These are phyloP conservation scores for Cercophora scortea DNA, from an alignment of 495 filamentous ascomycete genomes.

Conservation along the genomic window DNA sequence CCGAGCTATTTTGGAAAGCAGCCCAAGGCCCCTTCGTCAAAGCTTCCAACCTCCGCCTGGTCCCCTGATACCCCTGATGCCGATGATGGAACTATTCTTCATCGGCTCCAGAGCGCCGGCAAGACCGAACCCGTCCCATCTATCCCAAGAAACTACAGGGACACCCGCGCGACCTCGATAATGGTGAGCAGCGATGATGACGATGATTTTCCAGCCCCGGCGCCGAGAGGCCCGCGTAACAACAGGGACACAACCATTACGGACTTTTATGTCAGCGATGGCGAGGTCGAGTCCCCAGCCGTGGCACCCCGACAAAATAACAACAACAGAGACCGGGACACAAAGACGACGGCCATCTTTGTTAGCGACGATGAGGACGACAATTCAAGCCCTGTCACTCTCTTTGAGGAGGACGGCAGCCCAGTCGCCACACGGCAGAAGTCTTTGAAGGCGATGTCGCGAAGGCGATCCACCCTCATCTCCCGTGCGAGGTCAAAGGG, in stretches of 20 bases:
- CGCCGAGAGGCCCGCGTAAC: not conserved
- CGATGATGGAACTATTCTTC: constrained; percentile 8
- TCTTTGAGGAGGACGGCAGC: constrained; percentile 43
- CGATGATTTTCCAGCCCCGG: constrained; percentile 3
- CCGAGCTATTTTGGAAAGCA: constrained; percentile 23
- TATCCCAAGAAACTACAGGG: constrained; percentile 19
- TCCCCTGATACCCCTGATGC: constrained; percentile 44
- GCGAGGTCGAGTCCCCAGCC: constrained; percentile 26
- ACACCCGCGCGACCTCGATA: constrained; percentile 9
- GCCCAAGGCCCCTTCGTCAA: constrained; percentile 54
- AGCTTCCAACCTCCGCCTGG: constrained; percentile 56
- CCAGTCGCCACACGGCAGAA: constrained; percentile 21
- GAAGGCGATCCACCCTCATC: constrained; percentile 19
- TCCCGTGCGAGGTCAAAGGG: constrained; percentile 59
- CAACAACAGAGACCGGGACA: constrained; percentile 22
- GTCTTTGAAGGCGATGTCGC: constrained; percentile 20
- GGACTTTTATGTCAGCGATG: constrained; percentile 18
- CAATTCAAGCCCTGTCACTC: constrained; percentile 31
- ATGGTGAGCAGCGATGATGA: constrained; percentile 22
- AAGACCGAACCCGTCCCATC: constrained; percentile 44
- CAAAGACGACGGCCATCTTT: constrained; percentile 10
- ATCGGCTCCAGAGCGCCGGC: constrained; percentile 17
- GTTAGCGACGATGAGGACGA: constrained; percentile 26
- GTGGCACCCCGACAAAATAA: constrained; percentile 42
- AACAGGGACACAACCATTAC: constrained; percentile 10